These are phyloP conservation scores for Aciculosporium take DNA, from an alignment of 2,329 filamentous ascomycete species.

Conservation along the genomic window DNA sequence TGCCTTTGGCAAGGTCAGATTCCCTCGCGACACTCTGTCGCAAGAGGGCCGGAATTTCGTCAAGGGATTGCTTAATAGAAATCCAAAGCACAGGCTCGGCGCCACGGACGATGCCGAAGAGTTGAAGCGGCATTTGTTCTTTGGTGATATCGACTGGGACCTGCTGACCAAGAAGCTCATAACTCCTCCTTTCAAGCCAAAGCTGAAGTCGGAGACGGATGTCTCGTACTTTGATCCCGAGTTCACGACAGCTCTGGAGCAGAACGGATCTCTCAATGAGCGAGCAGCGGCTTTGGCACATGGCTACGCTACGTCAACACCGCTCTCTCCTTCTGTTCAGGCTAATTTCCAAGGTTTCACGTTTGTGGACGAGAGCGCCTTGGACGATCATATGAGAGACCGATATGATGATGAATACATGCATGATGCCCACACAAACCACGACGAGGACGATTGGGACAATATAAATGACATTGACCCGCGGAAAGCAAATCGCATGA, in stretches of 20 bases:
- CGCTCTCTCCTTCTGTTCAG: constrained; percentile 86
- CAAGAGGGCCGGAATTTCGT: constrained; percentile 95
- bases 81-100: constrained; percentile 87
- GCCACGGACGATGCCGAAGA: constrained; percentile 86
- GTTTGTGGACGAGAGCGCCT: constrained; percentile 92
- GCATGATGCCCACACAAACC: constrained; percentile 34
- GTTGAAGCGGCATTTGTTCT: constrained; percentile 88
- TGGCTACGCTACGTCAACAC: constrained; percentile 79
- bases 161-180: constrained; percentile 80
- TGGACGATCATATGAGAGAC: constrained; percentile 68
- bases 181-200: constrained; percentile 93
- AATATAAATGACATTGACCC: constrained; percentile 41
- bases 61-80: constrained; percentile 91
- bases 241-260: constrained; percentile 88
- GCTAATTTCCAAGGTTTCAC: constrained; percentile 98
- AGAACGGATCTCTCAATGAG: constrained; percentile 77
- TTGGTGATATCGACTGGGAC: constrained; percentile 85
- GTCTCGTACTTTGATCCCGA: constrained; percentile 98
- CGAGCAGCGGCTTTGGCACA: constrained; percentile 74
- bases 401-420: constrained; percentile 43
- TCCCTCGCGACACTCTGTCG: constrained; percentile 86
- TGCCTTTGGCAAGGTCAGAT: constrained; percentile 94
- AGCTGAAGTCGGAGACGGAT: constrained; percentile 87
- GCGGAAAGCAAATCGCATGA: constrained; percentile 45
- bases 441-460: constrained; percentile 42